Percentiles rank a stretch among this genome's conserved stretches.
phyloP scores from a whole-genome alignment of 2,329 filamentous ascomycete species.

The Nemania sp. region DNA sequence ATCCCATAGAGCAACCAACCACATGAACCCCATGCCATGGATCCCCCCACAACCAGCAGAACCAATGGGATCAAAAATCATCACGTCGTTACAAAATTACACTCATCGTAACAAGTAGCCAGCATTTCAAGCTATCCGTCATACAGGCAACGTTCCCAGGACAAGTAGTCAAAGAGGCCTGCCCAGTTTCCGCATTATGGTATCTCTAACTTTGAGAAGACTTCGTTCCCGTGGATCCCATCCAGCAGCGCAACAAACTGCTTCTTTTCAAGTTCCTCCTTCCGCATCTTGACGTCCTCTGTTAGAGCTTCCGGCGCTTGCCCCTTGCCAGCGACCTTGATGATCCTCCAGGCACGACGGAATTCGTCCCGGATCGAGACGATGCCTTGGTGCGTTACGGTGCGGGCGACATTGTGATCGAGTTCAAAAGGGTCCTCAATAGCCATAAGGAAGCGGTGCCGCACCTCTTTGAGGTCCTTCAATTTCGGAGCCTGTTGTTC shows the following conservation, averaged over 20 bases:
- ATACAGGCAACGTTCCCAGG: neutral
- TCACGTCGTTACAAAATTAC: slow-evolving; percentile 3
- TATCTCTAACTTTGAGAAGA: slow-evolving; percentile 9
- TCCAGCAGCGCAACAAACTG: slow-evolving; percentile 45
- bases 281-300: slow-evolving; percentile 50
- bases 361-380: slow-evolving; percentile 84
- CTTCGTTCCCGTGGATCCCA: slow-evolving; percentile 44
- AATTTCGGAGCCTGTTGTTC: slow-evolving; percentile 35
- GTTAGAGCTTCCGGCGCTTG: slow-evolving; percentile 52
- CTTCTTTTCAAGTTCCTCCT: slow-evolving; percentile 40
- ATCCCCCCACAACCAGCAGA: neutral
- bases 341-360: slow-evolving; percentile 74
- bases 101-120: neutral
- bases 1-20: neutral
- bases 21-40: neutral
- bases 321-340: slow-evolving; percentile 54
- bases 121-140: neutral
- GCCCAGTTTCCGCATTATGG: neutral
- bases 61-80: neutral
- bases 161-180: neutral
- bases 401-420: slow-evolving; percentile 85
- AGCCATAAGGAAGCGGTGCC: slow-evolving; percentile 80
- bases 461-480: slow-evolving; percentile 65
- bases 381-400: slow-evolving; percentile 81
- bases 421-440: slow-evolving; percentile 92